Percentiles rank a stretch among this genome's conserved stretches.
phyloP scores from a whole-genome alignment of 140 eudicot genomes.

The Flaveria floridana region DNA sequence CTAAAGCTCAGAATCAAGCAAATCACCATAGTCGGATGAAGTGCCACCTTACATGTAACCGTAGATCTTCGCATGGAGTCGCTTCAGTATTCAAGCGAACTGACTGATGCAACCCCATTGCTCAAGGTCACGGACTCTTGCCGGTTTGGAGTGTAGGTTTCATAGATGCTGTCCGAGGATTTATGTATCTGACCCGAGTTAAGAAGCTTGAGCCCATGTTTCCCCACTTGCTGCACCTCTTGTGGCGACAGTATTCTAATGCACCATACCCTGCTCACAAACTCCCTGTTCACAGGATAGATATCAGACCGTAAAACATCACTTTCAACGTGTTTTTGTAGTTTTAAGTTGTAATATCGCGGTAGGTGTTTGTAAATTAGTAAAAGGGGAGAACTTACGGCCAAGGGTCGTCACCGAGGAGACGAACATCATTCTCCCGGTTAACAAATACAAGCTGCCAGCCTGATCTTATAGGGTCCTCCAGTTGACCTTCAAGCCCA shows the following conservation, averaged over 20 bases:
- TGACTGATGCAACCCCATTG: constrained; percentile 61
- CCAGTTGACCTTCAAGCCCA: constrained; percentile 91
- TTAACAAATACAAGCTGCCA: constrained; percentile 99
- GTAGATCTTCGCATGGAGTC: constrained; percentile 15
- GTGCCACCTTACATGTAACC: constrained; percentile 24
- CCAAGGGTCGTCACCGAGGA: constrained; percentile 99
- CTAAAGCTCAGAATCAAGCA: constrained; percentile 37
- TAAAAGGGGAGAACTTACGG: constrained; percentile 55
- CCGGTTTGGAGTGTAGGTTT: constrained; percentile 41
- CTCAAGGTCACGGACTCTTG: constrained; percentile 55
- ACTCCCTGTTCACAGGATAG: constrained; percentile 58
- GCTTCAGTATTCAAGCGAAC: constrained; percentile 63
- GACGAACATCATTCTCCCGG: constrained; percentile 91
- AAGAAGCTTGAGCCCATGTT: constrained; percentile 69
- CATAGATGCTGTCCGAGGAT: constrained; percentile 40
- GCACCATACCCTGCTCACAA: constrained; percentile 77
- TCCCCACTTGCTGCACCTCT: constrained; percentile 89
- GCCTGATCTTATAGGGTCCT: constrained; percentile 99
- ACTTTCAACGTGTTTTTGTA: neutral
- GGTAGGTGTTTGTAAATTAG: neutral
- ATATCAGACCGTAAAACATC: neutral
- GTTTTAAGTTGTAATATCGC: neutral
- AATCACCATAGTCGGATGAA: constrained; percentile 20
- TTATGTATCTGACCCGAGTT: constrained; percentile 50
- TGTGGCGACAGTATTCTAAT: constrained; percentile 84